phyloP scores from a whole-genome alignment of 2,329 filamentous ascomycete genomes.

The Xylariaceae sp. region DNA sequence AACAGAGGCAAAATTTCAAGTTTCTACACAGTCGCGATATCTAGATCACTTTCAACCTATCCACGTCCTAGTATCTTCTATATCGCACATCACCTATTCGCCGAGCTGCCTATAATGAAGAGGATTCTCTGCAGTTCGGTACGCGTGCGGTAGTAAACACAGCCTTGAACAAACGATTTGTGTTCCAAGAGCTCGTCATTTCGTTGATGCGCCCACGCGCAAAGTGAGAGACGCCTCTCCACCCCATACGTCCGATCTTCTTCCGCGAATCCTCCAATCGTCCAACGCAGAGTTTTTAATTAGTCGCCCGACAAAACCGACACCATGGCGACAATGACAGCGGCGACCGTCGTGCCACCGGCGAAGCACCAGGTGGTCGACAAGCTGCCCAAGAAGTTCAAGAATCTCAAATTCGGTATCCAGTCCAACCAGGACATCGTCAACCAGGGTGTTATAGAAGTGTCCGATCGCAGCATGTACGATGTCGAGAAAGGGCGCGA shows the following conservation, averaged over 20 bases:
- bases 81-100: background rate
- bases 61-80: background rate
- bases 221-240: background rate
- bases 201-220: slow-evolving; percentile 1
- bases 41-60: background rate
- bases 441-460: slow-evolving; percentile 88
- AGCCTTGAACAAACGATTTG: background rate
- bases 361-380: slow-evolving; percentile 88
- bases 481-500: slow-evolving; percentile 75
- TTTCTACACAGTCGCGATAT: background rate
- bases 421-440: slow-evolving; percentile 93
- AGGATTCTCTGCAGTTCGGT: background rate
- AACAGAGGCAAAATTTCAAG: slow-evolving; percentile 15
- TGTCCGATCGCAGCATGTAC: slow-evolving; percentile 91
- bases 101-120: slow-evolving; percentile 19
- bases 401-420: slow-evolving; percentile 89
- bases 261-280: background rate
- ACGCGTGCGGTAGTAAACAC: slow-evolving; percentile 18
- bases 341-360: slow-evolving; percentile 31
- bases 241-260: background rate
- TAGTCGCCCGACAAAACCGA: background rate
- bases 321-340: slow-evolving; percentile 29
- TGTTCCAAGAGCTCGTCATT: slow-evolving; percentile 1
- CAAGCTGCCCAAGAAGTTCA: slow-evolving; percentile 84
- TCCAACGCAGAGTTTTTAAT: background rate